Conservation (phyloP, 73 alveolate species). For the Tetrahymena borealis region DNA sequence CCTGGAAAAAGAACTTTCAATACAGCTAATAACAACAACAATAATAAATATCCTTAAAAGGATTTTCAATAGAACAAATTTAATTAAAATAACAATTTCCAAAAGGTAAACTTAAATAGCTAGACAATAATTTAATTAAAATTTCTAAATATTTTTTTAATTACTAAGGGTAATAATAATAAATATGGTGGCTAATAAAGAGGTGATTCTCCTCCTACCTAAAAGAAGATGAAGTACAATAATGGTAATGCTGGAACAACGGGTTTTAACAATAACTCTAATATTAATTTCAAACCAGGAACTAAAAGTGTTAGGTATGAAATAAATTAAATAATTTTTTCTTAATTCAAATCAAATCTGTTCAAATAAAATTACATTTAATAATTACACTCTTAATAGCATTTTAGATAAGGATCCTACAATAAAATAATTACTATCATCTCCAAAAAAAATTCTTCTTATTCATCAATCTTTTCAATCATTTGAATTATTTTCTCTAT, state of each 20-base stretch:
- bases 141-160: neutral
- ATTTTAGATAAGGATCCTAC: too few species aligned
- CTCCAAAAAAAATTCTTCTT: too few species aligned
- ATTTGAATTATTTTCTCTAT: too few species aligned
- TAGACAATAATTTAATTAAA: neutral
- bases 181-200: neutral
- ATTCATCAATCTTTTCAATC: too few species aligned
- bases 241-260: neutral
- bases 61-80: neutral
- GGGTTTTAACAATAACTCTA: neutral
- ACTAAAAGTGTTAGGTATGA: neutral
- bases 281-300: neutral
- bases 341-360: neutral
- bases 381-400: too few species aligned
- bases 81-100: neutral
- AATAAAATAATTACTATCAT: too few species aligned
- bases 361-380: neutral
- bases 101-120: neutral
- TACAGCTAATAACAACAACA: neutral
- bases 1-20: neutral
- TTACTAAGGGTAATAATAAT: neutral
- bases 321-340: neutral
- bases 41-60: neutral
- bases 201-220: constrained; percentile 2
- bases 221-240: neutral